Percentiles rank a stretch among this genome's conserved stretches.
These are phyloP conservation scores for Fragilaria radians DNA, from an alignment of 108 stramenopile genomes.

Conservation along the genomic window DNA sequence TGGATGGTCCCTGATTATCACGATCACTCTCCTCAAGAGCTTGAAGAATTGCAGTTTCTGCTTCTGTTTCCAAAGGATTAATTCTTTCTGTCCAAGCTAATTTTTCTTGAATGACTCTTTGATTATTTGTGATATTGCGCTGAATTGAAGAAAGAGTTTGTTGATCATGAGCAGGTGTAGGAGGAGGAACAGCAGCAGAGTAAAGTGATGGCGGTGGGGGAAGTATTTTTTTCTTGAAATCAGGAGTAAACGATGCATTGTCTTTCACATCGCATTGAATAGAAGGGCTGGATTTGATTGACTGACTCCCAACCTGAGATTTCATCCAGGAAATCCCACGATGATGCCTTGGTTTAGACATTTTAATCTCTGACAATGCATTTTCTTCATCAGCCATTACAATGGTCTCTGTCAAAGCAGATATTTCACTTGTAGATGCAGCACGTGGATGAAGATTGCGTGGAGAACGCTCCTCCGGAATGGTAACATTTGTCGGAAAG, in stretches of 20 bases:
- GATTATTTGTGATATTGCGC: too few species aligned
- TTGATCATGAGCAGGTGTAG: neutral
- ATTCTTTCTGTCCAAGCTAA: neutral
- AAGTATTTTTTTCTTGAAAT: neutral
- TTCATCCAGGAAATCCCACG: neutral
- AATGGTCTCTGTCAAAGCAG: neutral
- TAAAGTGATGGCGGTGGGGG: neutral
- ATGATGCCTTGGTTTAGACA: neutral
- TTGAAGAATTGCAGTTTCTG: conserved; percentile 4
- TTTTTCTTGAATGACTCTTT: neutral
- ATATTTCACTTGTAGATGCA: neutral
- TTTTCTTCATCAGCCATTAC: neutral
- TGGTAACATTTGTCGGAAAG: too few species aligned
- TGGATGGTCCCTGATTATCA: neutral
- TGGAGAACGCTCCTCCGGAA: too few species aligned
- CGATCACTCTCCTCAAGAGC: conserved; percentile 3
- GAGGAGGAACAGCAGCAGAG: neutral
- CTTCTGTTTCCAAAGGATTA: conserved; percentile 7
- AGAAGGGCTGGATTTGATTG: neutral
- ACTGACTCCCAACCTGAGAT: neutral
- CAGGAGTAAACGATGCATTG: neutral
- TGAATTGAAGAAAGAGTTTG: neutral
- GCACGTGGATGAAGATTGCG: too few species aligned
- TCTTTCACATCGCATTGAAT: neutral
- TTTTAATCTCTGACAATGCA: neutral